Base-by-base conservation (phyloP, 177 flowering plant genomes). In the Vitis hybrid region DNA sequence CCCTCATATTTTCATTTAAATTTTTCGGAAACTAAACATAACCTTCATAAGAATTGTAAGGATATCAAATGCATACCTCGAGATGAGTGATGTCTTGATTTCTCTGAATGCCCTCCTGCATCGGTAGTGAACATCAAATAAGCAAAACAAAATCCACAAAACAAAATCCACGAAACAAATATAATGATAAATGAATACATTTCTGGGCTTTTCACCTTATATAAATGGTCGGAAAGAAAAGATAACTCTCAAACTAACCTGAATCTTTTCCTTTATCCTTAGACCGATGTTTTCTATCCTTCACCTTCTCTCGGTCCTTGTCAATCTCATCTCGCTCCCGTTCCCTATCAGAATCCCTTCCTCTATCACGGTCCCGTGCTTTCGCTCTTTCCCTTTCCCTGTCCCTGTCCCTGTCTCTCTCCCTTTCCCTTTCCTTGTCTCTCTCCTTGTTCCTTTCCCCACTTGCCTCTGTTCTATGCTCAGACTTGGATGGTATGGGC, bases 41-140 rank as follows among this genome's bases (percentile, higher is more conserved):
- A 6, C 0, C 8, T 34, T 34, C 1, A 34, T 34, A 34, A 34
- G 45, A 34, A 34, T 6, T 5, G 12, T n/a, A 50, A 55, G 3
- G 10, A 60, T 58, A 23, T 13, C 11, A 64, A 32, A 50, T 14
- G 55, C 79, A 60, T 80, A 89, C 98, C 97, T 77, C 93, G 84
- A 45, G 97, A 87, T 4, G 90, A 82, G 56, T 88, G 91, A 76
- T 83, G 93, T 65, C 89, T 87, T 67, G 92, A 81, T 80, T 87
- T 94, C 40, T 87, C 98, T 0, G 82, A 74, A 76, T 86, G 86
- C 51, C 91, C 97, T 71, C 85, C 86, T 80, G 71, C 65, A 73
- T 14, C 30, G 5, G 51, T 70, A 40, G 21, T 11, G 14, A 11
- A 58, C 52, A 64, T 17, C 4, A 26, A 26, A 26, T 26, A 26